Percentiles rank a stretch among this genome's conserved stretches.
These are phyloP conservation scores for Abelmoschus esculentus DNA, from an alignment of 345 rosid genomes.

Conservation along the genomic window DNA sequence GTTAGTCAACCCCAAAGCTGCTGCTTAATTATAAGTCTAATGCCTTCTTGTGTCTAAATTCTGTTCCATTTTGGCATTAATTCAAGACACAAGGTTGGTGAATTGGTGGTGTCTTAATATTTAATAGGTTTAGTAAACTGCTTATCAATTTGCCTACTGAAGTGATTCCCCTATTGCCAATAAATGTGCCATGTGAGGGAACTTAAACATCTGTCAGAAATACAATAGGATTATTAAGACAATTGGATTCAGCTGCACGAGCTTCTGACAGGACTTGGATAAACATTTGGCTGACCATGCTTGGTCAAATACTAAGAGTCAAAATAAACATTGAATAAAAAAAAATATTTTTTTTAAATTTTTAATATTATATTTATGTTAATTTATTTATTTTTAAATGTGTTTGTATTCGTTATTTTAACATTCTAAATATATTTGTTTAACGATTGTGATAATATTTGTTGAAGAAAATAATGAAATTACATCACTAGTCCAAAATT, in stretches of 20 bases:
- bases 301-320: background rate
- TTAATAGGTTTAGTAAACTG: background rate
- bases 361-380: too few species aligned
- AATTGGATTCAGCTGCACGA: slow-evolving; percentile 3
- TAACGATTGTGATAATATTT: too few species aligned
- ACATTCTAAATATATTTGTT: too few species aligned
- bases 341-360: too few species aligned
- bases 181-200: background rate
- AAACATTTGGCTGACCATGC: background rate
- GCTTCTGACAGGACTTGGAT: background rate
- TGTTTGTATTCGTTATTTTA: too few species aligned
- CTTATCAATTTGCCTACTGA: background rate
- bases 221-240: background rate
- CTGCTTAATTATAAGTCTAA: too few species aligned
- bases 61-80: background rate
- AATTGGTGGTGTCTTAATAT: background rate
- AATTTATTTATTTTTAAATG: too few species aligned
- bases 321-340: too few species aligned
- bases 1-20: background rate
- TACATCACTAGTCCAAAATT: too few species aligned
- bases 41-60: too few species aligned
- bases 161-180: background rate
- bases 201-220: background rate
- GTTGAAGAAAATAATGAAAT: too few species aligned
- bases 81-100: background rate